A percentile compares a stretch with the other conserved stretches of the same genome.
These are phyloP conservation scores for Paraphaeosphaeria minitans DNA, from an alignment of 2,329 filamentous ascomycete genomes.

Conservation along the genomic window DNA sequence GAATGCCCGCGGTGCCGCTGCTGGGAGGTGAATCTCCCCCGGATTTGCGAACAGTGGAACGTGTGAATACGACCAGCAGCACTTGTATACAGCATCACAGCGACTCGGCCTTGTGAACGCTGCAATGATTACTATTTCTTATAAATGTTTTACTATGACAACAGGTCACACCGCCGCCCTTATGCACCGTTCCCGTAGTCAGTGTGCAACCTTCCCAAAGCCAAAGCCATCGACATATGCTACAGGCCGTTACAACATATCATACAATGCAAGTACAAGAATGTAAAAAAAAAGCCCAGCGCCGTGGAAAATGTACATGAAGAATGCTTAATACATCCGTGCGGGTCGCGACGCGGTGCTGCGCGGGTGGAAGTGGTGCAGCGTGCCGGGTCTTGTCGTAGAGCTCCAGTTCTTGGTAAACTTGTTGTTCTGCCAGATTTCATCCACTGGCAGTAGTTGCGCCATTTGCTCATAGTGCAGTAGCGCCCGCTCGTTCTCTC, in stretches of 20 bases:
- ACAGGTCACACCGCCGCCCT: conserved; percentile 29
- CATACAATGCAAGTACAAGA: not conserved
- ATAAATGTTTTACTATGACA: conserved; percentile 19
- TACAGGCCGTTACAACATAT: conserved; percentile 8
- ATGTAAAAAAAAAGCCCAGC: not conserved
- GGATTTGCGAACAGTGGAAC: not conserved
- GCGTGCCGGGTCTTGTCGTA: conserved; percentile 7
- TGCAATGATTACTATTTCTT: not conserved
- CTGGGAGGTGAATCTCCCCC: not conserved
- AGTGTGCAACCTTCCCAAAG: too few relatives aligned
- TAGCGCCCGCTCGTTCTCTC: conserved; percentile 19
- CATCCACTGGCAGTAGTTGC: conserved; percentile 31
- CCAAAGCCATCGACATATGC: not conserved
- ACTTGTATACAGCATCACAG: not conserved
- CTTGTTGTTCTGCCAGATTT: conserved; percentile 25
- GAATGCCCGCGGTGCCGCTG: not conserved
- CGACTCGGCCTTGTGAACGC: not conserved
- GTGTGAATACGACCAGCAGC: too few relatives aligned
- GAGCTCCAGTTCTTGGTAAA: conserved; percentile 24
- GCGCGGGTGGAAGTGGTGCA: conserved; percentile 15
- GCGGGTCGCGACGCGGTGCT: conserved; percentile 8
- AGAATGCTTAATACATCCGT: not conserved
- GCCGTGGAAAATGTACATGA: not conserved
- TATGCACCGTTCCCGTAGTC: too few relatives aligned
- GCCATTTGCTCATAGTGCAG: conserved; percentile 37